Percentiles rank a stretch among this genome's conserved stretches.
These are phyloP conservation scores for Chlamydomonas reinhardtii DNA, from an alignment of 163 green algal genomes.

Conservation along the genomic window DNA sequence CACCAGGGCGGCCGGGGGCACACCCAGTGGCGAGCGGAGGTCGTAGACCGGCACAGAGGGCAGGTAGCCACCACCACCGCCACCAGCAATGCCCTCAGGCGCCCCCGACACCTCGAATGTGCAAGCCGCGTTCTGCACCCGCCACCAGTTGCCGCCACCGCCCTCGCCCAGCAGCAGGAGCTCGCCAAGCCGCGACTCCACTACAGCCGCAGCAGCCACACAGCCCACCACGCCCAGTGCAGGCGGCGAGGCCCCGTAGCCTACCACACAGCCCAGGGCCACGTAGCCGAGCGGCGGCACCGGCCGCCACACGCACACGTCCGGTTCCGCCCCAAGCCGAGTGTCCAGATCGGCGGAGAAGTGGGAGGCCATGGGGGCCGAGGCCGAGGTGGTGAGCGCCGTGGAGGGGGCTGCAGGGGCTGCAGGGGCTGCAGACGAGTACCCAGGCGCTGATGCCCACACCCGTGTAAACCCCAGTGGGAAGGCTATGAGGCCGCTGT, in stretches of 20 bases:
- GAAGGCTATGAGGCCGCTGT: conserved; percentile 82
- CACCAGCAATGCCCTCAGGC: conserved; percentile 50
- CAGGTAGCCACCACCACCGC: neutral
- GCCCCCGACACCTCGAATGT: conserved; percentile 74
- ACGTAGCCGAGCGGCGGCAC: conserved; percentile 81
- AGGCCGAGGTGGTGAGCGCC: no score
- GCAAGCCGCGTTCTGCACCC: conserved; percentile 75
- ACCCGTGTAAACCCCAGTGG: conserved; percentile 65
- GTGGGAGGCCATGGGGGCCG: no score
- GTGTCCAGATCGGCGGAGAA: no score
- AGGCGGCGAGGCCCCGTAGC: conserved; percentile 49
- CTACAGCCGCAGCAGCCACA: conserved; percentile 65
- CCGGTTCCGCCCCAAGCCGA: conserved; percentile 1
- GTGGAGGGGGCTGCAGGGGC: no score
- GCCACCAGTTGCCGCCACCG: conserved; percentile 70
- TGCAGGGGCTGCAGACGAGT: no score
- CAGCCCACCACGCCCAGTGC: conserved; percentile 67
- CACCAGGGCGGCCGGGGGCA: conserved; percentile 67
- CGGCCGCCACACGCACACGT: conserved; percentile 76
- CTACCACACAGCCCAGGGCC: conserved; percentile 69
- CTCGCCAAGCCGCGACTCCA: conserved; percentile 72
- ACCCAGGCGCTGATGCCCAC: conserved; percentile 44
- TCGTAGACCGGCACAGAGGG: conserved; percentile 61
- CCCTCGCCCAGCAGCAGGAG: conserved; percentile 67
- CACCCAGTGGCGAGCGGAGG: conserved; percentile 81